Percentiles rank a stretch among this genome's conserved stretches.
phyloP scores from a whole-genome alignment of 495 filamentous ascomycete species.

The Hypoxylon perforatum region DNA sequence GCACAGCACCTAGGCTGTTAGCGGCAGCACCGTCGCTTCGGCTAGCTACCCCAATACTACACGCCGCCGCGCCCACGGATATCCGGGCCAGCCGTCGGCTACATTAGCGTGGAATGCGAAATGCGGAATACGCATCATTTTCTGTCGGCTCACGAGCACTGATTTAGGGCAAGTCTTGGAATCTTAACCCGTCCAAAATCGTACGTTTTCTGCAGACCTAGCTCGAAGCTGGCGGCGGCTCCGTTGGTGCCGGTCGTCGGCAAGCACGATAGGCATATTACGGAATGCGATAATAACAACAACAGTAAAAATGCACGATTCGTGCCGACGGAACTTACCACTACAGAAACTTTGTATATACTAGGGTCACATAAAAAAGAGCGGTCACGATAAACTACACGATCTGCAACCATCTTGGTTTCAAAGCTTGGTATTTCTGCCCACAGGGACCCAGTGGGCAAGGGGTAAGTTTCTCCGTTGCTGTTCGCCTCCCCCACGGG shows the following conservation, averaged over 20 bases:
- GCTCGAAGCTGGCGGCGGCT: too few relatives aligned
- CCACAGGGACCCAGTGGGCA: constrained; percentile 15
- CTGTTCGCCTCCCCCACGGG: constrained; percentile 34
- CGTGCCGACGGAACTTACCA: background rate
- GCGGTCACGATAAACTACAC: constrained; percentile 35
- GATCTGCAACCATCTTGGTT: constrained; percentile 44
- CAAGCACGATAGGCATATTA: constrained; percentile 3
- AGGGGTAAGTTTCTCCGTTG: constrained; percentile 4
- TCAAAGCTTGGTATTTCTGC: constrained; percentile 32
- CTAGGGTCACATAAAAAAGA: constrained; percentile 6
- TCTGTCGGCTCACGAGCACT: constrained; percentile 26
- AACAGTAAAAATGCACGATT: background rate
- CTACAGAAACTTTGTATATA: too few relatives aligned
- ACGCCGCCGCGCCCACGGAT: constrained; percentile 34
- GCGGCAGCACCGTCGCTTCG: constrained; percentile 25
- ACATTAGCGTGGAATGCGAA: constrained; percentile 38
- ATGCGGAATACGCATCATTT: constrained; percentile 29
- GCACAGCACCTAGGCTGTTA: constrained; percentile 13
- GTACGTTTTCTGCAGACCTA: constrained; percentile 41
- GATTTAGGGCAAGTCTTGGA: constrained; percentile 36
- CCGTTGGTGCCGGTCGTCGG: constrained; percentile 9
- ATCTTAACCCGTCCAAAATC: constrained; percentile 41
- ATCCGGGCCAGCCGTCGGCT: constrained; percentile 35
- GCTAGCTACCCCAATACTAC: constrained; percentile 34
- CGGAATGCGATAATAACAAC: background rate